Evolutionary conservation across 208 protist species (phyloP).

Genomic region (Wallacemonas rigidus): DNA sequence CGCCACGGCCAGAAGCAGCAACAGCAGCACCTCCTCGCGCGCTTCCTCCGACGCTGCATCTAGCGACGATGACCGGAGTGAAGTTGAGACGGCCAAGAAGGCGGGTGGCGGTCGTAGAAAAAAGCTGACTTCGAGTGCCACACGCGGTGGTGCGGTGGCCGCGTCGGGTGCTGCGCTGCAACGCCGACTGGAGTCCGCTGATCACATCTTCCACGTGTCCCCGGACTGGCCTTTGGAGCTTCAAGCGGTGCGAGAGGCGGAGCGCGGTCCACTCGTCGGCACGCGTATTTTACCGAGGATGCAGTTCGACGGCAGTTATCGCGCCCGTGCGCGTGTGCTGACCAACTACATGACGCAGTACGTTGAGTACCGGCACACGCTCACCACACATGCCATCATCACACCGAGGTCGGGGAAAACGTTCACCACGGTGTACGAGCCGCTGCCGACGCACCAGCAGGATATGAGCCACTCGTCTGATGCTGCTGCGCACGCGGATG

Average conservation of each 20-base stretch:
- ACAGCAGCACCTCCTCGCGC: neutral
- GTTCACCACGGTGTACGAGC: slow-evolving; percentile 52
- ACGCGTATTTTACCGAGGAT: slow-evolving; percentile 44
- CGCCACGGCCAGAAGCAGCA: too few relatives aligned
- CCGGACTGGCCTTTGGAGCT: slow-evolving; percentile 45
- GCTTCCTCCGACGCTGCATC: neutral
- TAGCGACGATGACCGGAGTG: neutral
- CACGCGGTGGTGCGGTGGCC: neutral
- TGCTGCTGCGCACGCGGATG: too few relatives aligned
- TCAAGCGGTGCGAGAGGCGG: slow-evolving; percentile 61
- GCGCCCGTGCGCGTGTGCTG: slow-evolving; percentile 20
- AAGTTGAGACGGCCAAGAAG: neutral
- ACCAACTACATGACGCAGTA: slow-evolving; percentile 34
- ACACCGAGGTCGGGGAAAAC: slow-evolving; percentile 30
- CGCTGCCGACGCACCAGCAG: neutral
- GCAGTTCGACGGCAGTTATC: slow-evolving; percentile 25
- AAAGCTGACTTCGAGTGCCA: neutral
- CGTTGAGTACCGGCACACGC: slow-evolving; percentile 37
- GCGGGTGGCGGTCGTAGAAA: too few relatives aligned
- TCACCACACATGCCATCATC: slow-evolving; percentile 32
- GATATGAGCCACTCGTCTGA: too few relatives aligned
- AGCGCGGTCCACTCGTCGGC: slow-evolving; percentile 50
- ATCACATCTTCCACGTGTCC: slow-evolving; percentile 23
- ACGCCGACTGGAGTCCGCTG: slow-evolving; percentile 6
- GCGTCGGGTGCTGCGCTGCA: neutral